Evolutionary conservation across 2,329 filamentous ascomycete species (phyloP).

Genomic region (Magnaporthiopsis incrustans): DNA sequence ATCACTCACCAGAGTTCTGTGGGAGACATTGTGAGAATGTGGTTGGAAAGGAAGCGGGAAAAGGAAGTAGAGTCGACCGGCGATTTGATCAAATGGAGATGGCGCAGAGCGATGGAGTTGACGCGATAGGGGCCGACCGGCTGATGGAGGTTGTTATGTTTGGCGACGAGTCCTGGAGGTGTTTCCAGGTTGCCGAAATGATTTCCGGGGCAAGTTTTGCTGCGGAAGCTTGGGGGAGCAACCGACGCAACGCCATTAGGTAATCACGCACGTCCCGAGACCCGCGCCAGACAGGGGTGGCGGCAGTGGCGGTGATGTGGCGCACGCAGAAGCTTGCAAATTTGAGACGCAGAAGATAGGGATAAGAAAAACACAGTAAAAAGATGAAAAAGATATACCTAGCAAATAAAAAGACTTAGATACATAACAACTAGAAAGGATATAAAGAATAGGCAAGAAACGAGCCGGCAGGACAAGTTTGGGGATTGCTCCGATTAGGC

Average conservation of each 20-base stretch:
- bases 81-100: conserved; percentile 5
- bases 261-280: conserved; percentile 5
- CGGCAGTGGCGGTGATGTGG: neutral
- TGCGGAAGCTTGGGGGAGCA: neutral
- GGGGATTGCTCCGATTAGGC: no score
- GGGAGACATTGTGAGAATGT: conserved; percentile 4
- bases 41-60: neutral
- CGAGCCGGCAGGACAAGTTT: no score
- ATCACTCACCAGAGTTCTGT: conserved; percentile 6
- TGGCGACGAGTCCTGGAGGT: conserved; percentile 4
- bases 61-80: neutral
- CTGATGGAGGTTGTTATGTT: conserved; percentile 1
- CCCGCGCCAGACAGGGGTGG: conserved; percentile 10
- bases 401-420: no score
- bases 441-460: no score
- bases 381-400: no score
- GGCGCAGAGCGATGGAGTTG: neutral
- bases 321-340: neutral
- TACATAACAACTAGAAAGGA: no score
- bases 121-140: conserved; percentile 2
- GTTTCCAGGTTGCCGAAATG: neutral
- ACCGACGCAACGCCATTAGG: neutral
- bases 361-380: no score
- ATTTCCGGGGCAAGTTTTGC: neutral
- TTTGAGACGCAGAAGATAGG: no score